phyloP scores from a whole-genome alignment of 1,139 yeast species.

The Suhomyces atakaporum region DNA sequence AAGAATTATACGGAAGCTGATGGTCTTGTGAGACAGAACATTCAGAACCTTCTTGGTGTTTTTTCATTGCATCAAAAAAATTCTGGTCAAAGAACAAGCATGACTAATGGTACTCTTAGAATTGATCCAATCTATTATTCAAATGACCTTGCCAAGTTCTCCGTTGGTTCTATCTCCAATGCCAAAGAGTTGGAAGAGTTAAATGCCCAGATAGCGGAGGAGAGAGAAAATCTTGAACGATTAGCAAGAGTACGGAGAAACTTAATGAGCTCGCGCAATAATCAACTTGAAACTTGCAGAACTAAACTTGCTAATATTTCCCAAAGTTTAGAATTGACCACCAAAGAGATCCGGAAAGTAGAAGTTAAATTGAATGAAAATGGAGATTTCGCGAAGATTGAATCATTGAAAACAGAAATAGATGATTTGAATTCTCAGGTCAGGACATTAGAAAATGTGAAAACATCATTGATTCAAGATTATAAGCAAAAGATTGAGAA shows the following conservation, averaged over 20 bases:
- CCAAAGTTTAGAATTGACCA: conserved; percentile 8
- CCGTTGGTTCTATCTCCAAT: conserved; percentile 19
- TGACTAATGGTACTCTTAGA: conserved; percentile 46
- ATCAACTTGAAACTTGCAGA: conserved; percentile 10
- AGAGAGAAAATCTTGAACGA: conserved; percentile 19
- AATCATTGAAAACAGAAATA: conserved; percentile 32
- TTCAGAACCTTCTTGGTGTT: conserved; percentile 47
- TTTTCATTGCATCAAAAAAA: conserved; percentile 44
- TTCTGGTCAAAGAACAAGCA: conserved; percentile 43
- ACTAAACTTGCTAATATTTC: conserved; percentile 8
- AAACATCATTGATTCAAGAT: conserved; percentile 31
- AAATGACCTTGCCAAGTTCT: conserved; percentile 34
- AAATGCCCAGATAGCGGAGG: conserved; percentile 12
- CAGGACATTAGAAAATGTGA: conserved; percentile 28
- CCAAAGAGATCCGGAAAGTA: conserved; percentile 20
- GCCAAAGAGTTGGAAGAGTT: conserved; percentile 14
- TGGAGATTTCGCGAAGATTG: conserved; percentile 37
- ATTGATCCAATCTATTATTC: conserved; percentile 59
- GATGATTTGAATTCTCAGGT: conserved; percentile 32
- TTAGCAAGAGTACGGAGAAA: conserved; percentile 20
- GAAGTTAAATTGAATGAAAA: conserved; percentile 37
- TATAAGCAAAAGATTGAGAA: conserved; percentile 18
- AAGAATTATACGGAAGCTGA: conserved; percentile 56
- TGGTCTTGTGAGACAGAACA: conserved; percentile 23
- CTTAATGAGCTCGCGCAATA: conserved; percentile 8